Conservation (phyloP, 2,329 filamentous ascomycete species). For the Thelonectria rubi region DNA sequence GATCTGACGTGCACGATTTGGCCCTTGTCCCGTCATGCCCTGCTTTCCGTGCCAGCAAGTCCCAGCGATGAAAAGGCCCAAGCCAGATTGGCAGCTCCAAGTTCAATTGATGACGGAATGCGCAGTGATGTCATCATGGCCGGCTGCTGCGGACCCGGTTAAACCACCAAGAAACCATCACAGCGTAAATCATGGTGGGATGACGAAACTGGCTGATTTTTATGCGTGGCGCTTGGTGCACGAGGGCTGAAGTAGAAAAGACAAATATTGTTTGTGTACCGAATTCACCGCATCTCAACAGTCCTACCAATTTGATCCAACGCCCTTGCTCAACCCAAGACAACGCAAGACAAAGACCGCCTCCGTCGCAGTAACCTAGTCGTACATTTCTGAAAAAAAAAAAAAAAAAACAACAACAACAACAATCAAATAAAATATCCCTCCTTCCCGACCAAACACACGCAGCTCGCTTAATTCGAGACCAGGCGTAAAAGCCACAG, state of each 20-base stretch:
- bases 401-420: background rate
- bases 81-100: conserved; percentile 11
- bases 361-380: background rate
- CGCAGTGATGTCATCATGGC: conserved; percentile 49
- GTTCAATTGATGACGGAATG: conserved; percentile 41
- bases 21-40: conserved; percentile 22
- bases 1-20: conserved; percentile 40
- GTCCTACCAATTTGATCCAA: background rate
- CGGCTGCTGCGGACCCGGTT: conserved; percentile 21
- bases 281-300: too few species aligned
- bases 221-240: conserved; percentile 3
- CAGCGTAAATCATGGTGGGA: background rate
- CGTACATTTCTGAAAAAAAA: background rate
- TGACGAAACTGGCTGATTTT: conserved; percentile 23
- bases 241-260: too few species aligned
- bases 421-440: background rate
- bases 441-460: background rate
- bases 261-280: too few species aligned
- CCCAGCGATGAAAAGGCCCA: background rate
- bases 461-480: background rate
- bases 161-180: conserved; percentile 10
- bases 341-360: background rate
- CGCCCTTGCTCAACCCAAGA: conserved; percentile 8
- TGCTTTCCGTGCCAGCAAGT: conserved; percentile 31
- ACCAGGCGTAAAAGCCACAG: background rate